phyloP scores from a whole-genome alignment of 257 asterid species.

The Fraxinus quadrangulata region DNA sequence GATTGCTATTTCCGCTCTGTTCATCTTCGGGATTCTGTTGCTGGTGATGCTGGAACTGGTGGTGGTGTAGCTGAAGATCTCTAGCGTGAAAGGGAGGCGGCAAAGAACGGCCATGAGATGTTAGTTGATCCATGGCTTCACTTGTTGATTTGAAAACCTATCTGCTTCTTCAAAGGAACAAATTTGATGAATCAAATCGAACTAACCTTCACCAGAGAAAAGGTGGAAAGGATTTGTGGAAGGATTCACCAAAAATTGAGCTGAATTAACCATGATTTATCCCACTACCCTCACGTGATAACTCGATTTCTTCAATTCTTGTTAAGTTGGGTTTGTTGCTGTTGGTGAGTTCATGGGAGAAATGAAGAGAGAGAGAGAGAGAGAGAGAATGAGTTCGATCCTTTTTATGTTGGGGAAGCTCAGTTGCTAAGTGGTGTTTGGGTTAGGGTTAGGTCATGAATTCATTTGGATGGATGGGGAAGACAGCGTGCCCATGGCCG shows the following conservation, averaged over 20 bases:
- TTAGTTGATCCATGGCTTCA: slow-evolving; percentile 62
- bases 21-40: slow-evolving; percentile 51
- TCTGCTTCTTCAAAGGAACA: background rate
- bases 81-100: slow-evolving; percentile 81
- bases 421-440: slow-evolving; percentile 35
- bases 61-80: slow-evolving; percentile 79
- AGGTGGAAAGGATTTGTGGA: slow-evolving; percentile 25
- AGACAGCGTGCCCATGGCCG: slow-evolving; percentile 44
- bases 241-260: slow-evolving; percentile 40
- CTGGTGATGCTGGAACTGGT: slow-evolving; percentile 46
- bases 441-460: slow-evolving; percentile 64
- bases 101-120: slow-evolving; percentile 75
- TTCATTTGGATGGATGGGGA: background rate
- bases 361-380: slow-evolving; percentile 12
- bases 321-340: slow-evolving; percentile 25
- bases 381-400: slow-evolving; percentile 30
- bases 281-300: slow-evolving; percentile 38
- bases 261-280: slow-evolving; percentile 34
- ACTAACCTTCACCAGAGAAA: slow-evolving; percentile 36
- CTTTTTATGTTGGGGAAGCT: slow-evolving; percentile 34
- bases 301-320: slow-evolving; percentile 17
- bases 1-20: slow-evolving; percentile 47
- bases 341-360: slow-evolving; percentile 29
- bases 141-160: background rate
- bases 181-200: slow-evolving; percentile 10